Evolutionary conservation across 2,329 filamentous ascomycete species (phyloP).

Genomic region (Geosmithia flava): DNA sequence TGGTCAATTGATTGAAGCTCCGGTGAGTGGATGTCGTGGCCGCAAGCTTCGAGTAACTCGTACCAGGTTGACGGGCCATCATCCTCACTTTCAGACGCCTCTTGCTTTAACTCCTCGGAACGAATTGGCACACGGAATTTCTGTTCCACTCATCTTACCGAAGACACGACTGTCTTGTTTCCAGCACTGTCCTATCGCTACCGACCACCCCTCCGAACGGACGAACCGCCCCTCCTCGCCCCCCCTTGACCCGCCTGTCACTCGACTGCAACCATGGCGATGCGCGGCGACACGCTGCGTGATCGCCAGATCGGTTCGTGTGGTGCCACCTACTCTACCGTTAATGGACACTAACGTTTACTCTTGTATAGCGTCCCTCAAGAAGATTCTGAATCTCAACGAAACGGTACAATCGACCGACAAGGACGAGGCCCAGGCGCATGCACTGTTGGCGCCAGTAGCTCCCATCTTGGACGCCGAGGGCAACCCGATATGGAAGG

Average conservation of each 20-base stretch:
- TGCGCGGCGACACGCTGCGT: constrained; percentile 31
- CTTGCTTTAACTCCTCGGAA: background rate
- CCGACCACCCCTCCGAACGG: background rate
- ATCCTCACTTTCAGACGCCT: background rate
- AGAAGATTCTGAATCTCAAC: constrained; percentile 93
- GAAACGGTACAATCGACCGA: constrained; percentile 50
- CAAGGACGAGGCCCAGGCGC: constrained; percentile 49
- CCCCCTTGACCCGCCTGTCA: background rate
- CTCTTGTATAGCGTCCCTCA: constrained; percentile 59
- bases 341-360: background rate
- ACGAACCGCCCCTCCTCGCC: background rate
- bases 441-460: constrained; percentile 53
- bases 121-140: background rate
- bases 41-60: background rate
- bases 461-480: constrained; percentile 76
- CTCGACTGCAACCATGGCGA: constrained; percentile 23
- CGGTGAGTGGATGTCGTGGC: background rate
- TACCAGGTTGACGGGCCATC: background rate
- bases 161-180: background rate
- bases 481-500: constrained; percentile 94
- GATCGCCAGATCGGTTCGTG: constrained; percentile 36
- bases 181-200: background rate
- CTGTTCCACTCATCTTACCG: background rate
- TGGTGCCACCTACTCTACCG: background rate
- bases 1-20: background rate